Evolutionary conservation across 2,329 filamentous ascomycete genomes (phyloP).

Genomic region (Alternaria alternata): DNA sequence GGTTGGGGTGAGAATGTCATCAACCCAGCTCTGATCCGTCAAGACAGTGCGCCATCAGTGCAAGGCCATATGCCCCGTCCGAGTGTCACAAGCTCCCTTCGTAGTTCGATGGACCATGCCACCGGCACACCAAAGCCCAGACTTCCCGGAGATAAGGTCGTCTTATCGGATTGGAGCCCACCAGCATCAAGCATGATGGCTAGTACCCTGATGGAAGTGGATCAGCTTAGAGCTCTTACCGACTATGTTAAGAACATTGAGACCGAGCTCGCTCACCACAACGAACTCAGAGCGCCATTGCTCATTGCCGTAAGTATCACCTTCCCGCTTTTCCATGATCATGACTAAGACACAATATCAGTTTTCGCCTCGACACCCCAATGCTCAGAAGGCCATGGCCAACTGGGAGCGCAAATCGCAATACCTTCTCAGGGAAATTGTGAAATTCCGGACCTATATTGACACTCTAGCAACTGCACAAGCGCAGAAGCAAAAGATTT

Average conservation of each 20-base stretch:
- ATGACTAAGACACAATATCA: constrained; percentile 38
- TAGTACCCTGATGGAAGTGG: constrained; percentile 77
- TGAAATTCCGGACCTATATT: constrained; percentile 96
- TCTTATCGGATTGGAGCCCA: constrained; percentile 87
- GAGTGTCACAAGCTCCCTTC: constrained; percentile 68
- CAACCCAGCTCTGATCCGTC: constrained; percentile 59
- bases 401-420: constrained; percentile 98
- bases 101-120: constrained; percentile 65
- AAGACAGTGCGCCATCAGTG: constrained; percentile 46
- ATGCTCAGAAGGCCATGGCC: constrained; percentile 82
- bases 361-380: constrained; percentile 85
- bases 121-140: constrained; percentile 67
- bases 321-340: not conserved
- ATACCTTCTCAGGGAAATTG: constrained; percentile 89
- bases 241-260: constrained; percentile 87
- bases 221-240: constrained; percentile 78
- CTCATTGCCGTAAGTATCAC: constrained; percentile 71
- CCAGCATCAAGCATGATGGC: constrained; percentile 91
- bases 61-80: constrained; percentile 55
- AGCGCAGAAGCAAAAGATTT: constrained; percentile 73
- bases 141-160: constrained; percentile 83
- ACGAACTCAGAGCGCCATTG: constrained; percentile 87
- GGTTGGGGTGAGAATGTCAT: constrained; percentile 92
- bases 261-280: constrained; percentile 84
- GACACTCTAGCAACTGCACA: constrained; percentile 80